These are phyloP conservation scores for Gilbertella persicaria DNA, from an alignment of 371 early-diverging fungal genomes.

Conservation along the genomic window DNA sequence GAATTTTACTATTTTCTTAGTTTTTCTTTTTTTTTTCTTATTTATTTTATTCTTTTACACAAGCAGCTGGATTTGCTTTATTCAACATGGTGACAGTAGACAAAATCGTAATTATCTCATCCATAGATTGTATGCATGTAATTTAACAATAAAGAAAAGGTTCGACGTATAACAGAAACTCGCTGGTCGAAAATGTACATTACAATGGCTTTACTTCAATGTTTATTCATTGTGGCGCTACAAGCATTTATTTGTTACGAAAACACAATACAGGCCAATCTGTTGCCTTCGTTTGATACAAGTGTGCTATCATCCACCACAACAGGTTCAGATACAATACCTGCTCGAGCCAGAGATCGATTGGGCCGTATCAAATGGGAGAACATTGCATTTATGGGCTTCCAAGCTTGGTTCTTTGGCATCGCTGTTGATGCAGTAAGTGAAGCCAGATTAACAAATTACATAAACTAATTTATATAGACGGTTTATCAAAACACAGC, in stretches of 20 bases:
- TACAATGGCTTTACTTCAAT: slow-evolving; percentile 24
- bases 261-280: slow-evolving; percentile 19
- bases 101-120: slow-evolving; percentile 26
- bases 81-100: too few relatives aligned
- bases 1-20: too few relatives aligned
- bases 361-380: slow-evolving; percentile 33
- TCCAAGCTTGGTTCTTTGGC: slow-evolving; percentile 32
- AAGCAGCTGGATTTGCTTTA: slow-evolving; percentile 40
- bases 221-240: slow-evolving; percentile 22
- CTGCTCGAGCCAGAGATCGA: slow-evolving; percentile 18
- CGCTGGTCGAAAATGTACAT: slow-evolving; percentile 33
- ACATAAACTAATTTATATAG: slow-evolving; percentile 20
- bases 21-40: too few relatives aligned
- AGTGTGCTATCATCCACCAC: slow-evolving; percentile 13
- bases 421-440: slow-evolving; percentile 51
- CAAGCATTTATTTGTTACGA: slow-evolving; percentile 24
- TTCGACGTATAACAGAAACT: slow-evolving; percentile 27
- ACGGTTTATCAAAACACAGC: slow-evolving; percentile 49
- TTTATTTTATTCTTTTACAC: too few relatives aligned
- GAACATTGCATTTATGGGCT: slow-evolving; percentile 35
- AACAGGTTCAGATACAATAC: slow-evolving; percentile 6
- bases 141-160: slow-evolving; percentile 1
- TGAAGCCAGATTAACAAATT: not conserved
- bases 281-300: slow-evolving; percentile 16
- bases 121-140: not conserved